phyloP scores from a whole-genome alignment of 169 alveolate species.

The Plasmodium vinckei region DNA sequence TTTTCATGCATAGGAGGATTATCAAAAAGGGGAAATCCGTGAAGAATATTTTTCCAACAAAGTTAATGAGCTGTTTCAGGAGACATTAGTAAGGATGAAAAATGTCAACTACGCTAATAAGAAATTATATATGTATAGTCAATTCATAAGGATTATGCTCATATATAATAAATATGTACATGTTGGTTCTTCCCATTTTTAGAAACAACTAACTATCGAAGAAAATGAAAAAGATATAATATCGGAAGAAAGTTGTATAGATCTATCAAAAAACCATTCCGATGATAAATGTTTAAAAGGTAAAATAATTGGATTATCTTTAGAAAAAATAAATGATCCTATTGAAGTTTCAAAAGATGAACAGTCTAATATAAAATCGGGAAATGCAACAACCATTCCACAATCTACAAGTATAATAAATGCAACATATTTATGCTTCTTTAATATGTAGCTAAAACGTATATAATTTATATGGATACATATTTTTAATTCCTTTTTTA shows the following conservation, averaged over 20 bases:
- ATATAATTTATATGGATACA: not conserved
- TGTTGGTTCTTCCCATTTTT: not conserved
- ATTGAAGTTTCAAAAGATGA: slow-evolving; percentile 2
- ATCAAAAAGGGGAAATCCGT: slow-evolving; percentile 51
- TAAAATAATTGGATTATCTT: not conserved
- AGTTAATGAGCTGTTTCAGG: slow-evolving; percentile 18
- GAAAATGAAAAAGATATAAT: slow-evolving; percentile 8
- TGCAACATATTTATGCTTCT: not conserved
- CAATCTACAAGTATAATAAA: no score
- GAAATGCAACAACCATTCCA: no score
- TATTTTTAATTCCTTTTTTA: not conserved
- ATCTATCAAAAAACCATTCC: not conserved
- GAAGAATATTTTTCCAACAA: slow-evolving; percentile 45
- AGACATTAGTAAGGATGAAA: slow-evolving; percentile 31
- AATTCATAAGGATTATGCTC: no score
- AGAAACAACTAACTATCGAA: slow-evolving; percentile 18
- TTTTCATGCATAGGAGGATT: slow-evolving; percentile 29
- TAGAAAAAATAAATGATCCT: not conserved
- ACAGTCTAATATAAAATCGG: not conserved
- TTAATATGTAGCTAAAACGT: not conserved
- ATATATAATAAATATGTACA: no score
- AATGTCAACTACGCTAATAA: not conserved
- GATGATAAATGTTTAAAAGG: not conserved
- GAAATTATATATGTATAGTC: not conserved
- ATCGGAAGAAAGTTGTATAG: slow-evolving; percentile 3